A percentile compares a stretch with the other conserved stretches of the same genome.
Evolutionary conservation across 164 flowering plant species (phyloP).

Genomic region (Nelumbo lutea): DNA sequence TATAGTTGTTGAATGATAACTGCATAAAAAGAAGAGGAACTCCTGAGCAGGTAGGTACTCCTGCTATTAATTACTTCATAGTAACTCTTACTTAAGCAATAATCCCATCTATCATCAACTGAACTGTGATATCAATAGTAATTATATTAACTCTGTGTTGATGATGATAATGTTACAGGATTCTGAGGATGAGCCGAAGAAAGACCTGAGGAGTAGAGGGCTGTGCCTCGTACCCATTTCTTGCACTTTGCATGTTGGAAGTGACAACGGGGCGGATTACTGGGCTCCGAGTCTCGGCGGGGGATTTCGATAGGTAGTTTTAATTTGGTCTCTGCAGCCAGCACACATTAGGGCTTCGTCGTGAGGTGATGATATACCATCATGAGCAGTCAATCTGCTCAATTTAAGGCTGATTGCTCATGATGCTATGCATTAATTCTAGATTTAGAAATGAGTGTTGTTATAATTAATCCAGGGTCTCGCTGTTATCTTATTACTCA

Average conservation of each 20-base stretch:
- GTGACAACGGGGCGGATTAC: constrained; percentile 77
- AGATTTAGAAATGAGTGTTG: constrained; percentile 13
- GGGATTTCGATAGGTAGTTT: constrained; percentile 36
- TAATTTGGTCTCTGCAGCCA: background rate
- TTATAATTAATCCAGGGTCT: constrained; percentile 3
- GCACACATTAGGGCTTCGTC: constrained; percentile 17
- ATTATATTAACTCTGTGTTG: background rate
- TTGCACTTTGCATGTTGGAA: constrained; percentile 69
- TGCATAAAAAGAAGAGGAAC: constrained; percentile 57
- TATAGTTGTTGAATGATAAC: constrained; percentile 58
- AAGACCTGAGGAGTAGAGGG: constrained; percentile 77
- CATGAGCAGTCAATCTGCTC: constrained; percentile 89
- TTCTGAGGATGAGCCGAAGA: constrained; percentile 36
- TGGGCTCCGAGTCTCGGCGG: constrained; percentile 70
- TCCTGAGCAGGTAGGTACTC: constrained; percentile 35
- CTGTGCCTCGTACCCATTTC: constrained; percentile 75
- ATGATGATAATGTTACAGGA: constrained; percentile 22
- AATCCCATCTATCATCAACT: too few relatives aligned
- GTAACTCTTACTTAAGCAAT: background rate
- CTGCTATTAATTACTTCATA: background rate
- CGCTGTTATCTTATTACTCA: background rate
- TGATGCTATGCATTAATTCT: constrained; percentile 59
- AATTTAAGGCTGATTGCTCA: constrained; percentile 84
- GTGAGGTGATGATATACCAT: constrained; percentile 52
- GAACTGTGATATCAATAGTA: too few relatives aligned